phyloP scores from a whole-genome alignment of 164 flowering plant species.

The Dillenia turbinata region DNA sequence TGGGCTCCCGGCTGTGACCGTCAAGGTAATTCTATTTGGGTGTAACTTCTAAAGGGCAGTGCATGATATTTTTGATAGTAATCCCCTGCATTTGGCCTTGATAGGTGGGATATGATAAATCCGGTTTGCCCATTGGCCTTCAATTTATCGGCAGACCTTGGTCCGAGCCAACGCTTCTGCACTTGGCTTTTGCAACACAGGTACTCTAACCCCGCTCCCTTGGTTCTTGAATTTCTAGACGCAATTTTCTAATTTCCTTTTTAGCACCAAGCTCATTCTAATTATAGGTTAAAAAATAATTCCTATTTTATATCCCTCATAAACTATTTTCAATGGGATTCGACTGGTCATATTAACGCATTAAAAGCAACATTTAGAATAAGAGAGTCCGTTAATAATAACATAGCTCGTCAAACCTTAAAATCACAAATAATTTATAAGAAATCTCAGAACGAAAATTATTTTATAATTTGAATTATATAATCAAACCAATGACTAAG shows the following conservation, averaged over 20 bases:
- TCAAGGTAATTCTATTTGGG: slow-evolving; percentile 46
- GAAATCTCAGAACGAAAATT: too few relatives aligned
- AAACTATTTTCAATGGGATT: too few relatives aligned
- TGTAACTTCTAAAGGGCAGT: neutral
- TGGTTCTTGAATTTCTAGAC: neutral
- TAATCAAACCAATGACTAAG: too few relatives aligned
- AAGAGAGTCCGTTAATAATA: too few relatives aligned
- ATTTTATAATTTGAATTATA: too few relatives aligned
- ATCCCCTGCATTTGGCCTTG: neutral
- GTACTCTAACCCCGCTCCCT: slow-evolving; percentile 18
- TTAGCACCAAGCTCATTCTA: neutral
- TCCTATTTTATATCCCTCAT: neutral
- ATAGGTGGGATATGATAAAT: slow-evolving; percentile 86
- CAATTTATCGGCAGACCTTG: slow-evolving; percentile 92
- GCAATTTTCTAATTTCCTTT: neutral
- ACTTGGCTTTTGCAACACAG: slow-evolving; percentile 69
- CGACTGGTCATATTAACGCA: neutral
- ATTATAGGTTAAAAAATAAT: neutral
- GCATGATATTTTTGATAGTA: neutral
- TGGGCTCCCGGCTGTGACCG: slow-evolving; percentile 86
- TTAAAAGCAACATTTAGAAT: too few relatives aligned
- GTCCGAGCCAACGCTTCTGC: slow-evolving; percentile 73
- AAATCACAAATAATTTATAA: too few relatives aligned
- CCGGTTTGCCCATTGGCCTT: slow-evolving; percentile 90
- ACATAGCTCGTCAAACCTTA: too few relatives aligned